Evolutionary conservation across 2,329 filamentous ascomycete species (phyloP), one percentile per base, ranked within the genome.

Genomic region (Xylaria sp.): DNA sequence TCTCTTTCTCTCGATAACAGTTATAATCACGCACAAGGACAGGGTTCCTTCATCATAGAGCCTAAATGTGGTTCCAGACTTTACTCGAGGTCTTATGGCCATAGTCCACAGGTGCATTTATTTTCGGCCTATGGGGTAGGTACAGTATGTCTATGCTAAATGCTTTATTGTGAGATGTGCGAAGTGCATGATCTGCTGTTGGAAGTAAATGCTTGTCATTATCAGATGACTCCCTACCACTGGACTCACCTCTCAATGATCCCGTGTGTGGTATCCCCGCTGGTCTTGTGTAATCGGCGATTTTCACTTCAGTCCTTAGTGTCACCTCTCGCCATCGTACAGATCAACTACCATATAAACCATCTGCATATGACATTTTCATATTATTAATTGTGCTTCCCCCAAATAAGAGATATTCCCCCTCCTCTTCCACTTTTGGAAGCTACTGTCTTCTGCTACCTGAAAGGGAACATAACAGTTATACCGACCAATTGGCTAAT

Each of bases 1-100:
- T 60, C 28, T 28, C 13, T 56, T 60, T 60, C 39, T 25, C 44
- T 60, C 15, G 32, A 66, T 13, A 23, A 56, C 9, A 0, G 64
- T 67, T 70, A 60, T 64, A 28, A 28, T 28, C 5, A 70, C 68
- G 64, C 34, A 12, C 63, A 60, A 51, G 63, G 67, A 55, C 28
- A 18, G 50, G 63, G 32, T 46, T 20, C 18, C 23, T 37, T 57
- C 32, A 62, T 15, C n/a, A 32, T 32, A 9, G 15, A 25, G 32
- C 34, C 44, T 51, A 15, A 51, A 20, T 32, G 18, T 34, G 4
- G 23, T 46, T 59, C 6, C 28, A 54, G 51, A 6, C 8, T 12
- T 28, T 46, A 7, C 28, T 54, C 25, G 51, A 18, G 15, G 52
- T 10, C n/a, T n/a, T 32, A 28, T 18, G 15, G 5, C 25, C 18